Evolutionary conservation across 1,139 yeast genomes (phyloP).

Genomic region (Candida glucosophila): DNA sequence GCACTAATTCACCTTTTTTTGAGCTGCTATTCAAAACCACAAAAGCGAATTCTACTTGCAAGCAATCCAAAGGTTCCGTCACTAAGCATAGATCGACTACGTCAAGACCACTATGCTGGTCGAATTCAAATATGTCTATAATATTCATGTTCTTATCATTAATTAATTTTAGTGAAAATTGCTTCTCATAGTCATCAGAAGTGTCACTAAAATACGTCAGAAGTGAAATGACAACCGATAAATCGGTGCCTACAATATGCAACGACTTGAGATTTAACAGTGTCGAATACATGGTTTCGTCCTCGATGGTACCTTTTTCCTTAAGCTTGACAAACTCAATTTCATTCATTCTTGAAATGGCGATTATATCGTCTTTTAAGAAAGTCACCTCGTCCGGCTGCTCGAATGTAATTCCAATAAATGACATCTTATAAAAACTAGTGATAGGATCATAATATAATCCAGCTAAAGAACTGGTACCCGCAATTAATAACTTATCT

Average conservation of each 20-base stretch:
- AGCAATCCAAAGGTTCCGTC: conserved; percentile 1
- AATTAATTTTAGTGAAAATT: conserved; percentile 12
- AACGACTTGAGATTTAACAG: conserved; percentile 10
- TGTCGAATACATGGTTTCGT: conserved; percentile 8
- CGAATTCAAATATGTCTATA: conserved; percentile 7
- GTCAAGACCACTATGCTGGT: conserved; percentile 8
- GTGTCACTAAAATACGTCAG: conserved; percentile 9
- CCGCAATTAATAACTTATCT: too few species aligned
- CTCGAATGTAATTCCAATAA: conserved; percentile 1
- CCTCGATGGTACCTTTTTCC: background rate
- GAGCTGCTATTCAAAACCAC: conserved; percentile 9
- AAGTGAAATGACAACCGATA: conserved; percentile 12
- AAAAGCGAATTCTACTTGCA: conserved; percentile 5
- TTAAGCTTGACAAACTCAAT: background rate
- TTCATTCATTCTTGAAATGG: too few species aligned
- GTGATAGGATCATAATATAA: conserved; percentile 1
- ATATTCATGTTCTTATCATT: conserved; percentile 8
- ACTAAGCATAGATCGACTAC: conserved; percentile 13
- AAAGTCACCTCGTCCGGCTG: conserved; percentile 7
- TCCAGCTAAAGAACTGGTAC: too few species aligned
- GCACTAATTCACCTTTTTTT: conserved; percentile 6
- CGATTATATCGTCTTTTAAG: conserved; percentile 4
- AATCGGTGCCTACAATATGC: conserved; percentile 6
- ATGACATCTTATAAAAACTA: conserved; percentile 5
- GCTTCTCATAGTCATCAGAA: conserved; percentile 9